Base-by-base conservation (phyloP, 1,284 basidiomycete genomes). In the Boletus nobilissimus region DNA sequence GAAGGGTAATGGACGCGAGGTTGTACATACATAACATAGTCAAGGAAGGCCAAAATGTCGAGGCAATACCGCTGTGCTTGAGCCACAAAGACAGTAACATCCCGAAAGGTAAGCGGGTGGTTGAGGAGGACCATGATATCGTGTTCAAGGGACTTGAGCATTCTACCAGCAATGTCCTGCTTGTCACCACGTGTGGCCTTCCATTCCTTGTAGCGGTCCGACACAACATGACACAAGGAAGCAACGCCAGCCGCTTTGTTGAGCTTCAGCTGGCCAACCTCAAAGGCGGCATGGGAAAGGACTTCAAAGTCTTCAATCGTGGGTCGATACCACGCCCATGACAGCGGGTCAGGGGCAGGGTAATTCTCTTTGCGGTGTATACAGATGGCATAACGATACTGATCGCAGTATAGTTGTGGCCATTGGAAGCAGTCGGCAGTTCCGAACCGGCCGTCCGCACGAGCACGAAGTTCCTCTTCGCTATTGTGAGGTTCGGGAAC, bases 301-400 rank as follows among this genome's bases (percentile, higher is more conserved):
- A 46, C 3, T 7, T 62, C 54, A 29, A 80, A 73, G 22, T 77
- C 76, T 11, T 70, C 43, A 3, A 32, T 7, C 7, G 19, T 38
- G 5, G 76, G 76, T 1, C 38, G 40, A 43, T 77, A 80, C 76
- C 79, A 80, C 1, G 73, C 79, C 79, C 76, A 80, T 1, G 38
- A 62, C 3, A 80, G 60, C 5, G 57, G 73, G 9, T 80, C 66
- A 8, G 78, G 66, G 11, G 36, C 36, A 1, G n/a, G 60, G 39
- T 77, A 51, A 7, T 16, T 1, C 8, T 80, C 78, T 9, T 32
- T 39, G 1, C 19, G 36, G 39, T 9, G 70, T 5, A 80, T 67
- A 40, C 78, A 80, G 5, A 72, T 34, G 1, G 79, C 43, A 16
- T 67, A 72, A 32, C 51, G 7, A 36, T 40, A 80, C 7, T 64